Percentiles rank a stretch among this genome's conserved stretches.
Evolutionary conservation across 2,329 filamentous ascomycete species (phyloP).

Genomic region (Epichloe amarillans): DNA sequence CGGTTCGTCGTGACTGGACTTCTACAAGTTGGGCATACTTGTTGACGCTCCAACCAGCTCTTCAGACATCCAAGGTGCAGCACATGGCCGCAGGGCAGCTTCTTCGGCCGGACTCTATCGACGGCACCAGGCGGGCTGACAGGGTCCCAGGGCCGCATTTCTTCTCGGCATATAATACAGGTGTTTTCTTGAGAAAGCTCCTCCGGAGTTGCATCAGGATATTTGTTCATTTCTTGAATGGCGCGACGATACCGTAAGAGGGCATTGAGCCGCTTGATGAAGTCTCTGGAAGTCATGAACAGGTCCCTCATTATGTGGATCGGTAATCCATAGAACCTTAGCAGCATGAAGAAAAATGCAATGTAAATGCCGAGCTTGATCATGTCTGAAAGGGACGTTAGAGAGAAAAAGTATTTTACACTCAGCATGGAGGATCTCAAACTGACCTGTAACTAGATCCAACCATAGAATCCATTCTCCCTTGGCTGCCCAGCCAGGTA

Average conservation of each 20-base stretch:
- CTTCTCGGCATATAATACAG: conserved; percentile 94
- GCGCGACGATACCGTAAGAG: conserved; percentile 84
- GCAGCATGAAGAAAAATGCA: conserved; percentile 83
- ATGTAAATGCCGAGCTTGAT: conserved; percentile 82
- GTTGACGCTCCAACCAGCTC: conserved; percentile 93
- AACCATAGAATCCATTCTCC: conserved; percentile 83
- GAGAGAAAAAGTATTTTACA: not conserved
- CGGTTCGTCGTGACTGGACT: conserved; percentile 47
- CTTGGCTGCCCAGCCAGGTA: conserved; percentile 93
- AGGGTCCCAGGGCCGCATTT: conserved; percentile 72
- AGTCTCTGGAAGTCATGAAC: conserved; percentile 85
- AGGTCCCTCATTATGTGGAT: conserved; percentile 95
- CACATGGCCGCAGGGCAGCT: conserved; percentile 90
- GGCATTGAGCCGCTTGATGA: conserved; percentile 78
- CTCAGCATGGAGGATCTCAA: not conserved
- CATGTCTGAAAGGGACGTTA: conserved; percentile 48
- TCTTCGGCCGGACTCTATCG: conserved; percentile 81
- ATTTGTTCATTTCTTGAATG: conserved; percentile 86
- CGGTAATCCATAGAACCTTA: conserved; percentile 87
- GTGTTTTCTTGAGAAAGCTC: conserved; percentile 80
- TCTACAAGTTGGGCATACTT: conserved; percentile 91
- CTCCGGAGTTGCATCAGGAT: conserved; percentile 78
- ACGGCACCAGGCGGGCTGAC: conserved; percentile 50
- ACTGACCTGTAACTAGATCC: conserved; percentile 66
- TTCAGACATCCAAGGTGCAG: conserved; percentile 88